A percentile compares a stretch with the other conserved stretches of the same genome.
Evolutionary conservation across 345 rosid genomes (phyloP).

Genomic region (Acer campestre): DNA sequence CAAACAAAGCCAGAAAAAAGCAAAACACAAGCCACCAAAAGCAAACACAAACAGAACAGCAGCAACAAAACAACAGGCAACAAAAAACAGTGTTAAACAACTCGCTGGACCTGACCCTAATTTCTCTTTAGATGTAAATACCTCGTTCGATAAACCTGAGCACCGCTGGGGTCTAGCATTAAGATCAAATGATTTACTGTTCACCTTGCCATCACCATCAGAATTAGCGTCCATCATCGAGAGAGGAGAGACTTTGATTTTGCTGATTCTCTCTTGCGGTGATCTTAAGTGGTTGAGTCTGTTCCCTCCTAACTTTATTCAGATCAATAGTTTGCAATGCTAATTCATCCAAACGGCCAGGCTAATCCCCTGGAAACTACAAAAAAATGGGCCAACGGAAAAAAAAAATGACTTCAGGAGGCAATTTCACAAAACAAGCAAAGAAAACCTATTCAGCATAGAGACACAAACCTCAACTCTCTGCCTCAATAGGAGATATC

Average conservation of each 20-base stretch:
- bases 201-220: slow-evolving; percentile 47
- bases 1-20: no score
- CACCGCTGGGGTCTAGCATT: slow-evolving; percentile 69
- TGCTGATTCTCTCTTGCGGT: slow-evolving; percentile 44
- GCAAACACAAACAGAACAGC: no score
- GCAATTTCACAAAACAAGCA: not conserved
- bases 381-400: slow-evolving; percentile 23
- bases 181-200: slow-evolving; percentile 65
- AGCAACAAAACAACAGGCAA: no score
- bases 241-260: slow-evolving; percentile 41
- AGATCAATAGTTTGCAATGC: slow-evolving; percentile 34
- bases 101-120: no score
- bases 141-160: slow-evolving; percentile 55
- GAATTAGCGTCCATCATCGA: slow-evolving; percentile 38
- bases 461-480: slow-evolving; percentile 71
- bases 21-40: no score
- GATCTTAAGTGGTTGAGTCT: slow-evolving; percentile 34
- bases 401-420: slow-evolving; percentile 17
- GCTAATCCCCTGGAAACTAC: slow-evolving; percentile 82
- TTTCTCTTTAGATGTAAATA: slow-evolving; percentile 27
- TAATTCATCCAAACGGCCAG: slow-evolving; percentile 46
- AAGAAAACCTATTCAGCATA: slow-evolving; percentile 9
- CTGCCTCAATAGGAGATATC: slow-evolving; percentile 78
- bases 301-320: slow-evolving; percentile 41
- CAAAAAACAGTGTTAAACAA: no score